phyloP scores from a whole-genome alignment of 345 rosid species.

The Luvunga scandens region DNA sequence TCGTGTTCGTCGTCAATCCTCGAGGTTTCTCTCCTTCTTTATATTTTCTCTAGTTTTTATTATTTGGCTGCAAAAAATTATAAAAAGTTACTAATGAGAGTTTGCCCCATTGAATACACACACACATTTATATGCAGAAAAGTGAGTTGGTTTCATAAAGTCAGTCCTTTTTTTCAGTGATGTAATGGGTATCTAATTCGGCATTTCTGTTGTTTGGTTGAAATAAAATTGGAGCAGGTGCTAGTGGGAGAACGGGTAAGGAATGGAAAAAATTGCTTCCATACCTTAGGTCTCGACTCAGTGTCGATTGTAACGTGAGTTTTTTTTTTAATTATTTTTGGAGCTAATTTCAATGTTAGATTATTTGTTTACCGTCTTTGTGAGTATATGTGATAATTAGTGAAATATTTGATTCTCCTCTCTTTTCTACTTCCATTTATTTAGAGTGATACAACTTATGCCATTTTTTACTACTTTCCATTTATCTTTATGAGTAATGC shows the following conservation, averaged over 20 bases:
- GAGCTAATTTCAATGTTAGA: background rate
- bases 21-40: slow-evolving; percentile 40
- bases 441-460: too few species aligned
- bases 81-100: background rate
- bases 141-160: background rate
- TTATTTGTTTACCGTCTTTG: too few species aligned
- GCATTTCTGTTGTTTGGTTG: slow-evolving; percentile 8
- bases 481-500: background rate
- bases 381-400: background rate
- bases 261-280: slow-evolving; percentile 95
- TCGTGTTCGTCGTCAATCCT: slow-evolving; percentile 92
- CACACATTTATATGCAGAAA: too few species aligned
- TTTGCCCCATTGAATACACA: background rate
- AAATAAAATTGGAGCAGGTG: slow-evolving; percentile 49
- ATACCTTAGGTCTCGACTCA: slow-evolving; percentile 72
- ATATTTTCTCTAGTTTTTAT: background rate
- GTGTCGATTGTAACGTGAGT: slow-evolving; percentile 71
- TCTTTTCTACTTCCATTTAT: background rate
- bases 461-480: too few species aligned
- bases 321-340: background rate
- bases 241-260: slow-evolving; percentile 84
- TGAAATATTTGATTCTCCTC: background rate
- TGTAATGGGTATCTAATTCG: background rate
- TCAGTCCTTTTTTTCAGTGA: background rate
- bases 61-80: slow-evolving; percentile 1